Base-by-base conservation (phyloP, 352 stramenopile genomes). In the Peronosclerospora sorghi region DNA sequence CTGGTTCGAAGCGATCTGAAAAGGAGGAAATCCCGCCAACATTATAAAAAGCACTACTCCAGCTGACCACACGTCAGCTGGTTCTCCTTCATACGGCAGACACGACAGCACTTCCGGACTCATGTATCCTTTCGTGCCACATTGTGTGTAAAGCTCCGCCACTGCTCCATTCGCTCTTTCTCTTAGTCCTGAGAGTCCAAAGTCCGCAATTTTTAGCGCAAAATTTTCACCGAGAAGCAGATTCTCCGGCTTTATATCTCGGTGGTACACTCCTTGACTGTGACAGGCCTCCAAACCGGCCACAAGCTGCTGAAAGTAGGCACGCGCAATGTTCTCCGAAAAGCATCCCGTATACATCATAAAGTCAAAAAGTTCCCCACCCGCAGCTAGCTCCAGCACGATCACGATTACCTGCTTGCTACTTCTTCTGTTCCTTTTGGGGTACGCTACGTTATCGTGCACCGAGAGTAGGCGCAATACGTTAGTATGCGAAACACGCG, bases 221-320 rank as follows among this genome's bases (percentile, higher is more conserved):
- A 86, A 88, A 23, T 74, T 66, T 13, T 82, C 67, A 56, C 95
- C 83, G 23, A 97, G 48, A 10, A 97, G 59, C 35, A 97, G 50
- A 51, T 97, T 97, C 51, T 97, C 89, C 3, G 88, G 89, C 62
- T 97, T 96, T 47, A 97, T 90, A 51, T 97, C 89, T 39, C 88
- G 82, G 38, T 96, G 84, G 57, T 85, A 90, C n/a, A 96, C 78
- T 34, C 79, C 76, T 40, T 75, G 78, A 13, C 41, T 48, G 56
- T 96, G 84, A 55, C 80, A 95, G 34, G 69, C 68, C 37, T 87
- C 75, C 18, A 96, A 62, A 0, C 82, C 85, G 8, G 56, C 41
- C 20, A 93, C 61, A 17, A 95, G 78, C 59, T 95, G 82, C 54
- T 75, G 65, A 53, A 95, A 94, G 61, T 95, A 95, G 15, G 75